Evolutionary conservation across 2,329 filamentous ascomycete species (phyloP), one percentile per base, ranked within the genome.

Genomic region (Ophiostoma tasmaniense): DNA sequence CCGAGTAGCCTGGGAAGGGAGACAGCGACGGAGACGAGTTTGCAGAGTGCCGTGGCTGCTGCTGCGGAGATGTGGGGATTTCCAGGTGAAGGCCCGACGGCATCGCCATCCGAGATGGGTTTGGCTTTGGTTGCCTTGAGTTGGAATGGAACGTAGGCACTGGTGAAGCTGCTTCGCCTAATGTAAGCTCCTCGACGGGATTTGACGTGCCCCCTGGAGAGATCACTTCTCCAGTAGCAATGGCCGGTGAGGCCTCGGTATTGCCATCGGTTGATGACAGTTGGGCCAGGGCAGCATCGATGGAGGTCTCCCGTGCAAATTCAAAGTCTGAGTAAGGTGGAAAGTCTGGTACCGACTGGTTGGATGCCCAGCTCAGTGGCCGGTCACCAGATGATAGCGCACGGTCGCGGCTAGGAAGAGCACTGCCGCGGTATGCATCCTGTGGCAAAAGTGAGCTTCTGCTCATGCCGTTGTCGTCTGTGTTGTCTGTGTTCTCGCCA

Each of bases 1-100:
- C 90, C 2, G 84, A 82, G 72, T 87, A 91, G 5, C 81, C 78
- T 1, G 91, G 91, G 71, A 95, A 94, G 0, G 90, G 89, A 3
- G 86, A 85, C 4, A 82, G 78, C 3, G 78, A 75, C 0, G 83
- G 81, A 1, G 84, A 83, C 0, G 83, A 83, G 25, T 79, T 80
- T 69, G 81, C 84, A 33, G 79, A 73, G 8, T 52, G 66, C 0
- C 67, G 62, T 14, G 66, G 37, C 17, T 22, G 39, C 13, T 68
- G 50, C 10, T 68, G 61, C 3, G 69, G 69, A 5, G 69, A 68
- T 3, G 62, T 28, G 0, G 84, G 82, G 37, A 85, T 86, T 20
- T 81, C 79, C 10, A 86, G 75, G 22, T 78, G 78, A 13, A 84
- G 77, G 30, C 75, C 66, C 2, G 64, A 50, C 20, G 62, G 62